These are phyloP conservation scores for Globisporangium alternatum DNA, from an alignment of 352 stramenopile genomes.

Conservation along the genomic window DNA sequence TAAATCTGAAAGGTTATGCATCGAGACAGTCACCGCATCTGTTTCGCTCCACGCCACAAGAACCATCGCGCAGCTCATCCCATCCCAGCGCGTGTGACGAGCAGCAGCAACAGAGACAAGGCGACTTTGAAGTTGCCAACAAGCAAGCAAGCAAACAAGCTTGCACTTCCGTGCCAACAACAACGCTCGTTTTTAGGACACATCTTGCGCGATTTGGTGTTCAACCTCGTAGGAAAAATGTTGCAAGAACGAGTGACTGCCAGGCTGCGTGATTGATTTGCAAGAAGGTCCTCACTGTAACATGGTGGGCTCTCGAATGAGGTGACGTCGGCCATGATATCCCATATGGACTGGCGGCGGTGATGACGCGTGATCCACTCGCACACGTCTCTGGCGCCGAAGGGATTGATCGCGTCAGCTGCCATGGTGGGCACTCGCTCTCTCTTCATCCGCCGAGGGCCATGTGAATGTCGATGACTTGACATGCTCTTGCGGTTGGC, in stretches of 20 bases:
- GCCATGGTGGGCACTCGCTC: neutral
- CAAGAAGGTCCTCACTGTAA: neutral
- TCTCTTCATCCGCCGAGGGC: neutral
- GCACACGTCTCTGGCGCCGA: neutral
- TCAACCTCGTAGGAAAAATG: neutral
- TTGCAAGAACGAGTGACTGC: too few species aligned
- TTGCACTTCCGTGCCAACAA: neutral
- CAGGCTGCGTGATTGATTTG: neutral
- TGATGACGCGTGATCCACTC: neutral
- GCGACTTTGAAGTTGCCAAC: conserved; percentile 12
- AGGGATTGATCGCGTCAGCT: conserved; percentile 4
- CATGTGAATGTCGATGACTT: neutral
- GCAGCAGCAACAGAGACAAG: conserved; percentile 11
- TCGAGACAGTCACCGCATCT: neutral
- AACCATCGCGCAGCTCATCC: neutral
- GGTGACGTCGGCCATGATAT: neutral
- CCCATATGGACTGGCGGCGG: neutral
- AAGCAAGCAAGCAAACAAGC: neutral
- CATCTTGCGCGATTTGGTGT: neutral
- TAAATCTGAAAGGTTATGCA: neutral
- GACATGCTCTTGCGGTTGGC: too few species aligned
- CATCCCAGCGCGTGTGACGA: conserved; percentile 1
- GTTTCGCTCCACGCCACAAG: conserved; percentile 1
- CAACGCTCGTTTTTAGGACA: neutral
- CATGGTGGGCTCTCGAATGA: neutral